Conservation (phyloP, 306 rosid genomes). For the Abrus pulchellus region DNA sequence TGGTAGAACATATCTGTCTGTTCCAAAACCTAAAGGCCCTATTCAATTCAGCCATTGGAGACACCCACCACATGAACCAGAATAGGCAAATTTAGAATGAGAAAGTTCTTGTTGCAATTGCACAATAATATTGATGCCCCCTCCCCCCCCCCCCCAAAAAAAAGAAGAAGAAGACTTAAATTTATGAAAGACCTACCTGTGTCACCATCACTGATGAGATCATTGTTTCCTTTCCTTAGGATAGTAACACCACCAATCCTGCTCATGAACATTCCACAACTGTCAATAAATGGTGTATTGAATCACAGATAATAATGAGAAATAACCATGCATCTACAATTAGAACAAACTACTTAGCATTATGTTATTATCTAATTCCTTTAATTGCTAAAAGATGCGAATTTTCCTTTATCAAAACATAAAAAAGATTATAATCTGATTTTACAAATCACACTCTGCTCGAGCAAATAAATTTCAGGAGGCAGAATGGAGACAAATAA, state of each 20-base stretch:
- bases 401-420: conserved; percentile 21
- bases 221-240: conserved; percentile 81
- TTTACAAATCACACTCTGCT: conserved; percentile 8
- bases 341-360: conserved; percentile 11
- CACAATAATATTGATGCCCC: neutral
- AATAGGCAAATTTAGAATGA: neutral
- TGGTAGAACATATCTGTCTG: neutral
- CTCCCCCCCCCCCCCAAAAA: too few relatives aligned
- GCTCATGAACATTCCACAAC: conserved; percentile 51
- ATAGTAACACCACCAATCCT: conserved; percentile 90
- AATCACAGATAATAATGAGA: neutral
- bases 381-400: conserved; percentile 6
- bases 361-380: conserved; percentile 11
- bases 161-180: conserved; percentile 29
- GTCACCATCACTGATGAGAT: conserved; percentile 82
- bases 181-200: conserved; percentile 64
- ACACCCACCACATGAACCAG: neutral
- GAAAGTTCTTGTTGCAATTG: conserved; percentile 8
- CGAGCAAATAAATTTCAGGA: neutral
- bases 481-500: neutral
- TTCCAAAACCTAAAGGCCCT: conserved; percentile 13
- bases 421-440: conserved; percentile 26
- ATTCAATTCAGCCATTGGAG: neutral
- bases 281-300: conserved; percentile 14
- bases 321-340: conserved; percentile 22